Conservation (phyloP, 768 basidiomycete genomes). For the Gyrodon lividus region DNA sequence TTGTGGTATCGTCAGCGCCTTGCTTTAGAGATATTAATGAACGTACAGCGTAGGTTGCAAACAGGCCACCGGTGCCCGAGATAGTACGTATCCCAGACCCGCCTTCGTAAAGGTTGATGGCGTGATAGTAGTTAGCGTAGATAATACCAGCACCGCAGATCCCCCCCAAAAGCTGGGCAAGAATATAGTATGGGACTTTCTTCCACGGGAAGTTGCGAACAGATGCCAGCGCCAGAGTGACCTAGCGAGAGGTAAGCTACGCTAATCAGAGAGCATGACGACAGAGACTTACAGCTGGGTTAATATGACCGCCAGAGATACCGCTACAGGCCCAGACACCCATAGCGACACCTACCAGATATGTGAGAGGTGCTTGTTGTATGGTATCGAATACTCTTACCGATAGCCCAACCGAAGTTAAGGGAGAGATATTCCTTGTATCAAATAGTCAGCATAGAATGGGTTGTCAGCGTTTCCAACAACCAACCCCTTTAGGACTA, state of each 20-base stretch:
- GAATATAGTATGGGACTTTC: conserved; percentile 71
- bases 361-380: not conserved
- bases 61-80: conserved; percentile 53
- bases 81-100: conserved; percentile 54
- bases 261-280: not conserved
- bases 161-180: conserved; percentile 62
- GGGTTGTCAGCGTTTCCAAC: not conserved
- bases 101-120: conserved; percentile 64
- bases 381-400: conserved; percentile 12
- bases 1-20: conserved; percentile 8
- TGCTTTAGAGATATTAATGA: not conserved
- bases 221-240: conserved; percentile 67
- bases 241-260: conserved; percentile 34
- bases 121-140: conserved; percentile 67
- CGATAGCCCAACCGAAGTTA: conserved; percentile 34
- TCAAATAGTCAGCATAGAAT: conserved; percentile 1
- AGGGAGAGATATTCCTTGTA: conserved; percentile 23
- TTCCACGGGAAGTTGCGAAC: conserved; percentile 77
- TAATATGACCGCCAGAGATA: conserved; percentile 74
- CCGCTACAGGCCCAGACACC: conserved; percentile 68
- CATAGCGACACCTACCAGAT: conserved; percentile 47
- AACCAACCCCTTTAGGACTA: conserved; percentile 55
- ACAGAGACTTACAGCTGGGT: conserved; percentile 54
- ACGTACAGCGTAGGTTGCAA: conserved; percentile 60
- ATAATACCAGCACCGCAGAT: conserved; percentile 55